phyloP scores from a whole-genome alignment of 2,329 filamentous ascomycete species.

The Aspergillus ochraceus region DNA sequence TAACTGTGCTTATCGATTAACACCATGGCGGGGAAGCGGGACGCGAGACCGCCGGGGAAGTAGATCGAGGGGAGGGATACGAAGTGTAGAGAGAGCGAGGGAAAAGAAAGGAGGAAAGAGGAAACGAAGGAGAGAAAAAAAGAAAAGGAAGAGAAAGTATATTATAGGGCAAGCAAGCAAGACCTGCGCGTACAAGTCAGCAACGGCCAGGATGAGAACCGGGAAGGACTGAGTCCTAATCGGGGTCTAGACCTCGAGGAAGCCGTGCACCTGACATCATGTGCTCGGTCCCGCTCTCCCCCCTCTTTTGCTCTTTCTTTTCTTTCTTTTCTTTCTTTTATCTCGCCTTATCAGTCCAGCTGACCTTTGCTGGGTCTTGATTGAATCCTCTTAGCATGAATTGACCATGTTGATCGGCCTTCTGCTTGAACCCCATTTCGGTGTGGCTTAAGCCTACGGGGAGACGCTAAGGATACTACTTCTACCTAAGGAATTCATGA shows the following conservation, averaged over 20 bases:
- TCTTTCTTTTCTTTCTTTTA: background rate
- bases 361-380: no score
- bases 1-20: constrained; percentile 85
- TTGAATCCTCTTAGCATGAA: no score
- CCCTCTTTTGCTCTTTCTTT: background rate
- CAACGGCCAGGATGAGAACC: background rate
- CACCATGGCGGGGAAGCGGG: constrained; percentile 63
- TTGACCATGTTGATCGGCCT: no score
- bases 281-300: background rate
- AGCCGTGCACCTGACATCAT: background rate
- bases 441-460: no score
- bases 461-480: no score
- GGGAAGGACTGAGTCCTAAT: background rate
- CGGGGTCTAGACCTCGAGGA: background rate
- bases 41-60: background rate
- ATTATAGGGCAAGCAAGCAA: background rate
- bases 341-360: no score
- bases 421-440: no score
- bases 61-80: background rate
- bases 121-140: background rate
- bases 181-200: background rate
- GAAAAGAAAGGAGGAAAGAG: background rate
- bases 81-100: background rate
- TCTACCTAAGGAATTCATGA: no score
- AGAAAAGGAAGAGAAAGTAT: background rate